phyloP scores from a whole-genome alignment of 2,329 filamentous ascomycete genomes.

The Leptographium flavum region DNA sequence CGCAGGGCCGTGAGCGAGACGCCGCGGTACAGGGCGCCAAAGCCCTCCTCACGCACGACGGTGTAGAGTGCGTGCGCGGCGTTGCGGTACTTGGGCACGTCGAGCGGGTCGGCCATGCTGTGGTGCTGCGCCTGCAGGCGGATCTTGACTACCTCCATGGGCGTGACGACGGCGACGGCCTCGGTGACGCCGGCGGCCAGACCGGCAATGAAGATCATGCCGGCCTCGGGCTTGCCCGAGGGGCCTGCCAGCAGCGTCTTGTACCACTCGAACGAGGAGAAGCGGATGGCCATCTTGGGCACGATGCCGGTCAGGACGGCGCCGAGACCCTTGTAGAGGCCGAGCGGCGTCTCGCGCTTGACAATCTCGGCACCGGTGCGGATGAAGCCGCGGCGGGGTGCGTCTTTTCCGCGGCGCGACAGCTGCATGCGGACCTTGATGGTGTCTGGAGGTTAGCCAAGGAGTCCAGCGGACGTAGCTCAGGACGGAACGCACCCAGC shows the following conservation, averaged over 20 bases:
- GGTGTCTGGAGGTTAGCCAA: slow-evolving; percentile 45
- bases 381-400: slow-evolving; percentile 78
- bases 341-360: slow-evolving; percentile 76
- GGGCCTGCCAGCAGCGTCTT: slow-evolving; percentile 70
- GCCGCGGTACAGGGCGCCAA: slow-evolving; percentile 78
- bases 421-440: slow-evolving; percentile 99
- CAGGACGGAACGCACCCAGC: slow-evolving; percentile 45
- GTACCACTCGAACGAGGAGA: slow-evolving; percentile 93
- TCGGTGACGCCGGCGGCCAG: slow-evolving; percentile 89
- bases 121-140: slow-evolving; percentile 96
- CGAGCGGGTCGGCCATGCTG: slow-evolving; percentile 91
- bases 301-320: slow-evolving; percentile 93
- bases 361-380: slow-evolving; percentile 77
- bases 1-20: slow-evolving; percentile 85
- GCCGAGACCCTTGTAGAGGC: slow-evolving; percentile 94
- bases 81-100: slow-evolving; percentile 94
- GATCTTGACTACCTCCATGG: slow-evolving; percentile 99
- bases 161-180: slow-evolving; percentile 89
- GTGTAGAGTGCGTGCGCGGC: slow-evolving; percentile 74
- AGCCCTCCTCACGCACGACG: slow-evolving; percentile 80
- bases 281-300: slow-evolving; percentile 98
- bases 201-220: slow-evolving; percentile 62
- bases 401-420: slow-evolving; percentile 71
- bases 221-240: slow-evolving; percentile 39
- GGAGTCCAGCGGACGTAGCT: slow-evolving; percentile 2